Conservation (phyloP, 2,329 filamentous ascomycete species). For the Claviceps arundinis region DNA sequence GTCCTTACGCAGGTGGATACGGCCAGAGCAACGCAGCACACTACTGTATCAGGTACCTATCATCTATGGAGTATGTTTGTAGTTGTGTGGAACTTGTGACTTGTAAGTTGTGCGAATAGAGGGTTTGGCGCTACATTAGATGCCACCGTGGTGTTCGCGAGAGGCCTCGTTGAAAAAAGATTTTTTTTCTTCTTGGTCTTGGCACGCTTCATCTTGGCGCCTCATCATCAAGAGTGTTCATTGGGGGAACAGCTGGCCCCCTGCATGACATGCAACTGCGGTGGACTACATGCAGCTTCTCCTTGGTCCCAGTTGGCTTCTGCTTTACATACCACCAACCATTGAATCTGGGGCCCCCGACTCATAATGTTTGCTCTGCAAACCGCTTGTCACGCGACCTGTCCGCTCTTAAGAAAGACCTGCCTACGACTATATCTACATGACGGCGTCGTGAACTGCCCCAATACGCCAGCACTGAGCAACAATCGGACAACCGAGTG, state of each 20-base stretch:
- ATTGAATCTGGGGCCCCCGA: neutral
- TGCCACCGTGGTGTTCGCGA: constrained; percentile 3
- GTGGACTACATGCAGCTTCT: too few species aligned
- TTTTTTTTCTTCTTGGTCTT: neutral
- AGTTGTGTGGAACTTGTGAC: neutral
- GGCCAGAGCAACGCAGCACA: too few species aligned
- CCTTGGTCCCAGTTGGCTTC: too few species aligned
- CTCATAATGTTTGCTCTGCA: neutral
- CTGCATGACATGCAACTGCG: neutral
- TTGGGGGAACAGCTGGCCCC: neutral
- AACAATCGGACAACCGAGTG: neutral
- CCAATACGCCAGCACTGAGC: neutral
- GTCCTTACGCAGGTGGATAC: too few species aligned
- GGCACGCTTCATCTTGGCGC: neutral
- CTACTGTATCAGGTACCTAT: too few species aligned
- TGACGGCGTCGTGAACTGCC: neutral
- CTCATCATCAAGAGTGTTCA: neutral
- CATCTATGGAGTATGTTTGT: too few species aligned
- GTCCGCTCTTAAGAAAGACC: neutral
- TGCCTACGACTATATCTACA: neutral
- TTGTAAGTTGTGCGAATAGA: neutral
- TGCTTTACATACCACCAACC: too few species aligned
- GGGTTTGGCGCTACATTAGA: neutral
- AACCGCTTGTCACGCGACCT: neutral
- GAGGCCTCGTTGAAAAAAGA: neutral